Conservation (phyloP, 2,329 filamentous ascomycete genomes). For the Fusarium multiceps region DNA sequence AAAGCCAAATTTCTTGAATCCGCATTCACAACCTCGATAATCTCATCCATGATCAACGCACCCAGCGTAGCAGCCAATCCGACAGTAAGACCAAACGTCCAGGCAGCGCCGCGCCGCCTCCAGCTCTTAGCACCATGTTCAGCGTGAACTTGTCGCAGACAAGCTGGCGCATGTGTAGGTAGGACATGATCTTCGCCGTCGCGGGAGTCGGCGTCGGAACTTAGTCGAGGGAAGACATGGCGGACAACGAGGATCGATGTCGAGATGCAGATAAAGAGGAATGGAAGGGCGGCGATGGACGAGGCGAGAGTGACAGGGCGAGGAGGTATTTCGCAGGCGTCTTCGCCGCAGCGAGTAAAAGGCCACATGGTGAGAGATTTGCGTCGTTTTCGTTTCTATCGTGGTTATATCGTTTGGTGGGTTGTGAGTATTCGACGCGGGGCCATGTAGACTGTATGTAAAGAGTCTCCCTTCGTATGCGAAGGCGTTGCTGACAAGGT, state of each 20-base stretch:
- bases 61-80: conserved; percentile 81
- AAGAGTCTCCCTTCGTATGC: not conserved
- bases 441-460: conserved; percentile 4
- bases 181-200: conserved; percentile 72
- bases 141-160: conserved; percentile 68
- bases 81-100: conserved; percentile 80
- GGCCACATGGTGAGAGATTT: conserved; percentile 51
- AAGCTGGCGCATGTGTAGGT: conserved; percentile 70
- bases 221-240: conserved; percentile 79
- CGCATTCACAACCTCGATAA: conserved; percentile 78
- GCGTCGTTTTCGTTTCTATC: not conserved
- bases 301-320: conserved; percentile 57
- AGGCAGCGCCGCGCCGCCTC: conserved; percentile 64
- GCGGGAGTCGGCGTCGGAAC: conserved; percentile 60
- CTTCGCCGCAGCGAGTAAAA: conserved; percentile 63
- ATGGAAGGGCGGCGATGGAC: conserved; percentile 73
- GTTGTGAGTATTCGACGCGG: conserved; percentile 10
- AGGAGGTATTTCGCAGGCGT: conserved; percentile 64
- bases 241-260: conserved; percentile 72
- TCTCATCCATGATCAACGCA: conserved; percentile 85
- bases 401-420: conserved; percentile 9
- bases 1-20: conserved; percentile 75
- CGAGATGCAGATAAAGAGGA: conserved; percentile 75
- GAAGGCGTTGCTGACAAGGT: not conserved
- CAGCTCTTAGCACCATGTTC: conserved; percentile 66